Conservation (phyloP, 179 eudicot species). For the Monotropa hypopitys region DNA sequence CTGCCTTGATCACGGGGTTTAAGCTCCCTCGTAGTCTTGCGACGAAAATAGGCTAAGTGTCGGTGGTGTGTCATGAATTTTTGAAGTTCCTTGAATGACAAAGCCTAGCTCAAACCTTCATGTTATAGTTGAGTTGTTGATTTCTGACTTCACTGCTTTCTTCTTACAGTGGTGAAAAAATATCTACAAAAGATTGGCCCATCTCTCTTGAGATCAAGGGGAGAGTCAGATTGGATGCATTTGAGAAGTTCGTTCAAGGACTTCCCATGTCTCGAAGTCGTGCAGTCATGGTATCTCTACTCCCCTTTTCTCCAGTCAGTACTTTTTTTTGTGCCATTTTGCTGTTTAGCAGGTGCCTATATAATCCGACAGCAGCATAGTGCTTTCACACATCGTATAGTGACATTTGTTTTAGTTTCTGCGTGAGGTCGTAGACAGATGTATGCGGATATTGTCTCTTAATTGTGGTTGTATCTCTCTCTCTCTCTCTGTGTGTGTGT, state of each 20-base stretch:
- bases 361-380: slow-evolving; percentile 5
- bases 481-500: not conserved
- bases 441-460: not conserved
- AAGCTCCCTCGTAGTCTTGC: not conserved
- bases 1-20: not conserved
- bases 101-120: not conserved
- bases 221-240: slow-evolving; percentile 76
- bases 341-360: slow-evolving; percentile 9
- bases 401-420: slow-evolving; percentile 9
- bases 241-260: slow-evolving; percentile 75
- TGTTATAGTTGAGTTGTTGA: not conserved
- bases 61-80: not conserved
- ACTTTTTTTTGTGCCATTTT: slow-evolving; percentile 1
- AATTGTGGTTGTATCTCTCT: not conserved
- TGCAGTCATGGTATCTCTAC: slow-evolving; percentile 75
- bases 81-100: not conserved
- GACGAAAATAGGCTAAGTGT: not conserved
- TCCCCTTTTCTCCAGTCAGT: slow-evolving; percentile 11
- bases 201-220: slow-evolving; percentile 74
- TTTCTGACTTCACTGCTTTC: not conserved
- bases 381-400: slow-evolving; percentile 5
- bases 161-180: slow-evolving; percentile 70
- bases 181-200: slow-evolving; percentile 69
- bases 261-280: slow-evolving; percentile 93
- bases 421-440: not conserved